Conservation (phyloP, 768 basidiomycete species). For the Trametes maxima region DNA sequence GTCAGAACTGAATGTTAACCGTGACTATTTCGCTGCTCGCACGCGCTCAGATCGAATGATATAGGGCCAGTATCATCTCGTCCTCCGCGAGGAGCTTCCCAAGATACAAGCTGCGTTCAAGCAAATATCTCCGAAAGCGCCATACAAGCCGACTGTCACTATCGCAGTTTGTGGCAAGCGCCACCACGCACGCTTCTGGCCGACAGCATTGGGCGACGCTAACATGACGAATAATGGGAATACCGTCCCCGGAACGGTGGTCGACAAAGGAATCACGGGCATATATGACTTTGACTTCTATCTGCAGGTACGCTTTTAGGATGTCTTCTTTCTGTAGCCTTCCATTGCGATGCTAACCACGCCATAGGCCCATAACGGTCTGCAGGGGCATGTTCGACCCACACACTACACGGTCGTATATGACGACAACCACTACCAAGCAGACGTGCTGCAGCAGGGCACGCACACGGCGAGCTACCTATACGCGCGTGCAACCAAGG, state of each 20-base stretch:
- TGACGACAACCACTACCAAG: slow-evolving; percentile 69
- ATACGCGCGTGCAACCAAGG: slow-evolving; percentile 82
- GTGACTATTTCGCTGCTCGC: not conserved
- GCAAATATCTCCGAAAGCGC: slow-evolving; percentile 44
- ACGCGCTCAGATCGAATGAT: not conserved
- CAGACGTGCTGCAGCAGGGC: slow-evolving; percentile 75
- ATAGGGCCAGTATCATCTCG: slow-evolving; percentile 73
- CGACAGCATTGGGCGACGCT: slow-evolving; percentile 44
- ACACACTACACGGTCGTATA: slow-evolving; percentile 83
- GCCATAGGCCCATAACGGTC: slow-evolving; percentile 67
- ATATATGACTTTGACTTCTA: slow-evolving; percentile 38
- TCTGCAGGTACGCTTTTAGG: slow-evolving; percentile 30
- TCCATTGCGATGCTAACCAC: too few species aligned
- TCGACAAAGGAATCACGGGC: slow-evolving; percentile 75
- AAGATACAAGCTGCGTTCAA: slow-evolving; percentile 63
- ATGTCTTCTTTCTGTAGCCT: not conserved
- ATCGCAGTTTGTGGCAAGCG: slow-evolving; percentile 82
- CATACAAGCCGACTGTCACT: slow-evolving; percentile 64
- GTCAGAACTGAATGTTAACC: slow-evolving; percentile 41
- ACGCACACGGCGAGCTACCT: slow-evolving; percentile 71
- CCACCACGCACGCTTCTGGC: slow-evolving; percentile 65
- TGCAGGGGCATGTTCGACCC: slow-evolving; percentile 70
- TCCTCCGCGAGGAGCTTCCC: slow-evolving; percentile 61
- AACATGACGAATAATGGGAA: slow-evolving; percentile 69
- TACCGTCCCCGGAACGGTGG: slow-evolving; percentile 76